Evolutionary conservation across 176 grass and related monocot genomes (phyloP).

Genomic region (Triticum aestivum): DNA sequence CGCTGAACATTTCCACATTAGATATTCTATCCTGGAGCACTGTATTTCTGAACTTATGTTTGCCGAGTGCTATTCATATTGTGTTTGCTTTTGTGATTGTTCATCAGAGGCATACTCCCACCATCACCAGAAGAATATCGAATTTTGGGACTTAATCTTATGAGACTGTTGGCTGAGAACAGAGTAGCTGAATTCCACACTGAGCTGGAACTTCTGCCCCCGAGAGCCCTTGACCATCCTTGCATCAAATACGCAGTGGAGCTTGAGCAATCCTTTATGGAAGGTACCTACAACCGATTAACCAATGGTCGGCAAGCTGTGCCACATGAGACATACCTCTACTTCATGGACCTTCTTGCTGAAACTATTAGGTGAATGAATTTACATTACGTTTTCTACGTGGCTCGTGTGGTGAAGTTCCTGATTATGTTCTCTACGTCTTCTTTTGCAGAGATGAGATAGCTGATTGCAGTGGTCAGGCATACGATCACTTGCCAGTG

Average conservation of each 20-base stretch:
- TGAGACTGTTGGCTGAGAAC: constrained; percentile 69
- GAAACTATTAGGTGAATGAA: constrained; percentile 56
- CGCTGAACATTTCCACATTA: not conserved
- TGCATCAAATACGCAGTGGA: constrained; percentile 73
- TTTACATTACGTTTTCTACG: not conserved
- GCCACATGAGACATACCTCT: constrained; percentile 74
- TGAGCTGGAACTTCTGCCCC: constrained; percentile 71
- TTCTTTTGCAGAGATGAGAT: constrained; percentile 66
- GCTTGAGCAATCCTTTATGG: constrained; percentile 79
- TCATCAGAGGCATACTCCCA: constrained; percentile 60
- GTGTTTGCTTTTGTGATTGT: not conserved
- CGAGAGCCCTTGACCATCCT: constrained; percentile 51
- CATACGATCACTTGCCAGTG: constrained; percentile 72
- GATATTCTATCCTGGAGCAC: not conserved
- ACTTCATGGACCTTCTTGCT: constrained; percentile 72
- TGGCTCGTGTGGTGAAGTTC: constrained; percentile 14
- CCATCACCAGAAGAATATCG: constrained; percentile 63
- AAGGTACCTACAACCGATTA: constrained; percentile 64
- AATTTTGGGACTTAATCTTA: constrained; percentile 70
- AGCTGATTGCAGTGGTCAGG: constrained; percentile 68
- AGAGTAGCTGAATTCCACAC: constrained; percentile 82
- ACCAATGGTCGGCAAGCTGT: constrained; percentile 41
- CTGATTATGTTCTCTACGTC: not conserved
- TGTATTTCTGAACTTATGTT: constrained; percentile 5
- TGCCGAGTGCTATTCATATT: not conserved